Evolutionary conservation across 1,284 basidiomycete species (phyloP).

Genomic region (Heterobasidion irregulare): DNA sequence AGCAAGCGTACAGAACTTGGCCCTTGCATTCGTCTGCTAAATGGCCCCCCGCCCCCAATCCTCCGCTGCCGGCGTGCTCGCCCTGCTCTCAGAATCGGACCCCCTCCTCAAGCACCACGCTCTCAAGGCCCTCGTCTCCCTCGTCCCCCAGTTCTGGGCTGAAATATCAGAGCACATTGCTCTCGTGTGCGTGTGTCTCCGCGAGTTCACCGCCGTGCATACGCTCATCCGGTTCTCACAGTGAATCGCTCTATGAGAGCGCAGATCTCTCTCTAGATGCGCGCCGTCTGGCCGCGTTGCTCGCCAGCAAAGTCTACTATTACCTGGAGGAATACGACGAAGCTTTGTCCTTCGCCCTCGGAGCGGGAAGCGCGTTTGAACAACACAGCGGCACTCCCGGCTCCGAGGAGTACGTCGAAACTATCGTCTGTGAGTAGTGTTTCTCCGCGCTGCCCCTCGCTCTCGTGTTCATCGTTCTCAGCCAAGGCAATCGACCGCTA

Average conservation of each 20-base stretch:
- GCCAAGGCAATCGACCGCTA: conserved; percentile 94
- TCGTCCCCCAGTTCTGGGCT: conserved; percentile 93
- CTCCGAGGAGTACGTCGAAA: conserved; percentile 86
- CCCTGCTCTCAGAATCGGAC: conserved; percentile 83
- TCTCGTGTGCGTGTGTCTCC: conserved; percentile 58
- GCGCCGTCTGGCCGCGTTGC: conserved; percentile 75
- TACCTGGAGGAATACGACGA: conserved; percentile 92
- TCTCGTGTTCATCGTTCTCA: conserved; percentile 22
- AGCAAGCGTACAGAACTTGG: not conserved
- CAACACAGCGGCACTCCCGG: conserved; percentile 54
- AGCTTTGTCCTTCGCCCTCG: conserved; percentile 86
- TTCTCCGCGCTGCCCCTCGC: not conserved
- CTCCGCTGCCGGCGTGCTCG: conserved; percentile 83
- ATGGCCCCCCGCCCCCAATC: conserved; percentile 67
- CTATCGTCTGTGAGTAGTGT: conserved; percentile 75
- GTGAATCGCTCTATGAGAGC: conserved; percentile 85
- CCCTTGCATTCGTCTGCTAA: conserved; percentile 7
- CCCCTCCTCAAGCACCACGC: conserved; percentile 85
- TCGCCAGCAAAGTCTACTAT: conserved; percentile 95
- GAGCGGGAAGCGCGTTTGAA: conserved; percentile 82
- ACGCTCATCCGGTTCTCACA: conserved; percentile 24
- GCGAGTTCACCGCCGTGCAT: conserved; percentile 3
- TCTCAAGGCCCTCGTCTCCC: conserved; percentile 69
- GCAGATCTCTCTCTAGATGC: conserved; percentile 65
- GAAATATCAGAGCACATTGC: conserved; percentile 94